Conservation (phyloP, 1,139 yeast genomes). For the Saccharomyces hybrid region DNA sequence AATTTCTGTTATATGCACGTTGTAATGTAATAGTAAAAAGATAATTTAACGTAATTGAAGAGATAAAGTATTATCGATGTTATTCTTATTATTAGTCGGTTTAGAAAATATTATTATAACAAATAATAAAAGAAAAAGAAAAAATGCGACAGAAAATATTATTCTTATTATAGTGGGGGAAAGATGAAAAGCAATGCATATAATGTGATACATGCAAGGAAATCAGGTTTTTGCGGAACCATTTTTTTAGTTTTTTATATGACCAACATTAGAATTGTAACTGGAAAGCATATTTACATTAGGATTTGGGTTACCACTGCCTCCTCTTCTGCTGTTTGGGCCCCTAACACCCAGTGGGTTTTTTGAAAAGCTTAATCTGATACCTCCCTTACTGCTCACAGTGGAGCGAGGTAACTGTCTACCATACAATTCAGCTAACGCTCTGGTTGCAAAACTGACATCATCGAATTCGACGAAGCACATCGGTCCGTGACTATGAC, state of each 20-base stretch:
- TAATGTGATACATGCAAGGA: background rate
- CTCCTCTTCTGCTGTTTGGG: conserved; percentile 28
- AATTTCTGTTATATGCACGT: background rate
- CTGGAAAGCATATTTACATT: background rate
- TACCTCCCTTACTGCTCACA: conserved; percentile 82
- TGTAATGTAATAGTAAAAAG: background rate
- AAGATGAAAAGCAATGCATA: background rate
- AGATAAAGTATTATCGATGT: background rate
- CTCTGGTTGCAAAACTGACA: conserved; percentile 86
- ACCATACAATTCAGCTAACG: conserved; percentile 88
- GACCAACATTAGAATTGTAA: conserved; percentile 4
- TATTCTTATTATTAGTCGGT: background rate
- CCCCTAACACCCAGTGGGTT: conserved; percentile 96
- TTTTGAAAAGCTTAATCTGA: conserved; percentile 84
- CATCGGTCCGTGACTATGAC: conserved; percentile 82
- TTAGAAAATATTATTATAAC: background rate
- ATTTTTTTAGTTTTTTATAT: conserved; percentile 3
- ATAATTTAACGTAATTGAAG: background rate
- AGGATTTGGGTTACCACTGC: conserved; percentile 10
- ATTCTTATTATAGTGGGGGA: background rate
- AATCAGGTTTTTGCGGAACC: background rate
- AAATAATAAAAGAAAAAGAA: background rate
- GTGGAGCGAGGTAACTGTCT: conserved; percentile 62
- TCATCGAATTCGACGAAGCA: conserved; percentile 98
- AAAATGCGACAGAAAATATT: background rate